Evolutionary conservation across 805 yeast genomes (phyloP), one percentile per base, ranked within the genome.

Genomic region (Suhomyces vadensis): DNA sequence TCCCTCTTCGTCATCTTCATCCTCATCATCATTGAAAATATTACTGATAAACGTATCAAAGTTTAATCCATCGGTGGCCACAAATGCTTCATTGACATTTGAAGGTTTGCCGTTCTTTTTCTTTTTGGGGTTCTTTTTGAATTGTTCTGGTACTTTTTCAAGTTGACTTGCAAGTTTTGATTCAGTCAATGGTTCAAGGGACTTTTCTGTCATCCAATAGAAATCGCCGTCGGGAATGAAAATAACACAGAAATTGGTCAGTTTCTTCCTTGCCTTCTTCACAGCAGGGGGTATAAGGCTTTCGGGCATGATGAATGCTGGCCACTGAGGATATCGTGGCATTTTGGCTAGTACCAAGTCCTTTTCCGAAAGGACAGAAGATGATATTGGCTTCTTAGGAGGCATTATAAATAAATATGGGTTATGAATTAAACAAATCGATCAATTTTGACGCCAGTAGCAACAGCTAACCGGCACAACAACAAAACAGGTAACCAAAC

Each of bases 291-390:
- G 74, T 11, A 70, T 63, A 53, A 66, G 54, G 26, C 58, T 60
- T 16, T 53, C 49, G 2, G 78, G 77, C 71, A 65, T 67, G 41
- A 75, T 69, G 38, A 74, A 69, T 10, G 77, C 71, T 6, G 81
- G 81, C 81, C 81, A 75, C 11, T 72, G 68, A 1, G 76, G 74
- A 51, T 61, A 75, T 14, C 73, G 67, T 11, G 66, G 63, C 70
- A 73, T 67, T 46, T 72, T 73, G 38, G 77, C 73, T 44, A 73
- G 58, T 6, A 75, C 79, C 54, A 69, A 54, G 39, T 66, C 72
- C 41, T 63, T 63, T 10, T 73, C 65, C 33, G 55, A 53, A 40
- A 63, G 61, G 26, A 50, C 46, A 14, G 39, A 27, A 14, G 51
- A 17, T 6, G 48, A 25, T 11, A 51, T 37, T 31, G 45, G 37